Conservation (phyloP, 2,329 filamentous ascomycete genomes). For the Clarireedia homoeocarpa region DNA sequence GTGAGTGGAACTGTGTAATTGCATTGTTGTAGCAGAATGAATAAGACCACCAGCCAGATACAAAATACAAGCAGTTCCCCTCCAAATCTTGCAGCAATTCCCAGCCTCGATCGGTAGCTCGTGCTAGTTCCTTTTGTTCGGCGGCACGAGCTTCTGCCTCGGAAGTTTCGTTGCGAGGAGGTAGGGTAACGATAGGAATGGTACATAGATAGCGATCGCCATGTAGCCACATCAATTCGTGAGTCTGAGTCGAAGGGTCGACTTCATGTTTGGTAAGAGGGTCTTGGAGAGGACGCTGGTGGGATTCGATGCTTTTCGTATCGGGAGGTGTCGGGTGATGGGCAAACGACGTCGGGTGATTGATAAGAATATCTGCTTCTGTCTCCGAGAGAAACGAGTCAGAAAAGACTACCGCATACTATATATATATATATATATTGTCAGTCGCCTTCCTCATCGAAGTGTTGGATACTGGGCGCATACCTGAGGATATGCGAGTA, state of each 20-base stretch:
- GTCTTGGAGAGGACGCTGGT: conserved; percentile 8
- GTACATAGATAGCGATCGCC: conserved; percentile 56
- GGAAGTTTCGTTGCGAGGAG: conserved; percentile 40
- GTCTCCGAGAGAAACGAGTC: conserved; percentile 51
- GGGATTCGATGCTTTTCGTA: conserved; percentile 21
- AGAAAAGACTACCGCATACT: conserved; percentile 60
- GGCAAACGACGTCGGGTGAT: conserved; percentile 22
- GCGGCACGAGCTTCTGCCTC: conserved; percentile 45
- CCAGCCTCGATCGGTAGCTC: conserved; percentile 59
- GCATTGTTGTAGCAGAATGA: conserved; percentile 65
- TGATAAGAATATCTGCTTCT: conserved; percentile 44
- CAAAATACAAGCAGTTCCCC: conserved; percentile 62
- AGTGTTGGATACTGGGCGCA: not conserved
- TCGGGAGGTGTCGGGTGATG: conserved; percentile 16
- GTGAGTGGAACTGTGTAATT: conserved; percentile 65
- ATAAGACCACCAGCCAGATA: conserved; percentile 70
- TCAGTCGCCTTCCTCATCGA: conserved; percentile 12
- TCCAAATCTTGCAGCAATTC: conserved; percentile 61
- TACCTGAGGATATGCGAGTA: conserved; percentile 66
- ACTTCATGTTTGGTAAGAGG: conserved; percentile 9
- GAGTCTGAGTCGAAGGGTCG: conserved; percentile 29
- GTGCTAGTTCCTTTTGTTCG: conserved; percentile 57
- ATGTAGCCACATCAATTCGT: conserved; percentile 54
- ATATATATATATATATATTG: conserved; percentile 6
- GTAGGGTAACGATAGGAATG: conserved; percentile 48